Conservation (phyloP, 306 rosid species). For the Argentina anserina region DNA sequence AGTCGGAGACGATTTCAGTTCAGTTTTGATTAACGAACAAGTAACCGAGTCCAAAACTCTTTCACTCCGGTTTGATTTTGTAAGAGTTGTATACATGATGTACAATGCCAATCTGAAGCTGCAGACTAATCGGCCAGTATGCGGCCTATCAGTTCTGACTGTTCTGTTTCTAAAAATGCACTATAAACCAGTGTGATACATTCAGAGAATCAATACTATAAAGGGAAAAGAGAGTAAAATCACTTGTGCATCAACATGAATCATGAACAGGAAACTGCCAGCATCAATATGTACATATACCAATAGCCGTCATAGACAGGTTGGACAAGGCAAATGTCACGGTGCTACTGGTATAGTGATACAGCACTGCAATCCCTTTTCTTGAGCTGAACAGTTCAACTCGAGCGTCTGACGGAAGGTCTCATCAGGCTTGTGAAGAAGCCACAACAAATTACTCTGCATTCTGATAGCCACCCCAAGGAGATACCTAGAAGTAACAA, state of each 20-base stretch:
- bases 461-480: conserved; percentile 7
- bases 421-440: conserved; percentile 10
- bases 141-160: not conserved
- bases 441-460: not conserved
- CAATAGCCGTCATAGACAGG: conserved; percentile 2
- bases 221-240: not conserved
- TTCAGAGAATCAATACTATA: not conserved
- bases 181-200: not conserved
- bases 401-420: not conserved
- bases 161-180: not conserved
- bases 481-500: conserved; percentile 14
- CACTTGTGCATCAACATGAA: not conserved
- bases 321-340: not conserved
- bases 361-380: conserved; percentile 16
- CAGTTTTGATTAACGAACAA: not conserved
- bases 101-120: not conserved
- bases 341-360: conserved; percentile 1
- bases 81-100: not conserved
- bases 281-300: conserved; percentile 13
- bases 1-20: too few relatives aligned
- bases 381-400: too few relatives aligned
- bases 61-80: not conserved
- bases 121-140: not conserved
- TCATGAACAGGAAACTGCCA: not conserved
- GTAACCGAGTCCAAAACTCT: not conserved